These are phyloP conservation scores for Zygosaccharomyces kombuchaensis DNA, from an alignment of 805 yeast genomes.

Conservation along the genomic window DNA sequence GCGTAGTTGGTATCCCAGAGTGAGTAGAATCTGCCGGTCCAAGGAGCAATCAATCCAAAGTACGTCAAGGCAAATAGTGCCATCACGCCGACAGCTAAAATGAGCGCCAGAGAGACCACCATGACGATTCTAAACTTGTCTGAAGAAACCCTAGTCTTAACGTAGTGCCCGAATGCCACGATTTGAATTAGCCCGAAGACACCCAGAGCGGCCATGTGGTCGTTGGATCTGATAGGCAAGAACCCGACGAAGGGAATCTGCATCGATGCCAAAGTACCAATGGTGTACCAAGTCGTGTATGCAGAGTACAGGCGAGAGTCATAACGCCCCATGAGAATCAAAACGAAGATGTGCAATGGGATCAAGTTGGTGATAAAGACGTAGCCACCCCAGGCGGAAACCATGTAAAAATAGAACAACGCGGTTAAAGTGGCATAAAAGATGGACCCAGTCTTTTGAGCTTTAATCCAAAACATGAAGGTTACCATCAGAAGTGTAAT, in stretches of 20 bases:
- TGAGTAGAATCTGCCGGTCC: constrained; percentile 99
- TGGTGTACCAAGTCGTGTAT: constrained; percentile 93
- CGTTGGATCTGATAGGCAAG: constrained; percentile 93
- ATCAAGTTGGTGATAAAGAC: constrained; percentile 97
- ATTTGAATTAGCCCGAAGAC: constrained; percentile 93
- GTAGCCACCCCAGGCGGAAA: constrained; percentile 99
- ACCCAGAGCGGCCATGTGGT: constrained; percentile 97
- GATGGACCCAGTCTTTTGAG: constrained; percentile 85
- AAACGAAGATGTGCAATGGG: constrained; percentile 89
- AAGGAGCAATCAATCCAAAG: constrained; percentile 93
- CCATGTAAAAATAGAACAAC: constrained; percentile 93
- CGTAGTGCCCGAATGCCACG: constrained; percentile 78
- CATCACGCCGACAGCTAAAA: constrained; percentile 59
- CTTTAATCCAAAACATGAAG: constrained; percentile 92
- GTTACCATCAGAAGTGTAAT: constrained; percentile 93
- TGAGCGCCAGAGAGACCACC: constrained; percentile 51
- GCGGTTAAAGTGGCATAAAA: constrained; percentile 82
- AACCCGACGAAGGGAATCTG: constrained; percentile 99
- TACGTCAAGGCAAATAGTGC: constrained; percentile 79
- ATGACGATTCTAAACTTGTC: constrained; percentile 69
- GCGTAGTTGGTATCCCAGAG: constrained; percentile 98
- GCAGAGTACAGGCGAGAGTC: constrained; percentile 78
- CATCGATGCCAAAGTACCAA: constrained; percentile 98
- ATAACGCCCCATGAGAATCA: constrained; percentile 92
- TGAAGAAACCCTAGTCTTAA: constrained; percentile 67